Evolutionary conservation across 176 grass and related monocot species (phyloP).

Genomic region (bread wheat (Triticum aestivum)): DNA sequence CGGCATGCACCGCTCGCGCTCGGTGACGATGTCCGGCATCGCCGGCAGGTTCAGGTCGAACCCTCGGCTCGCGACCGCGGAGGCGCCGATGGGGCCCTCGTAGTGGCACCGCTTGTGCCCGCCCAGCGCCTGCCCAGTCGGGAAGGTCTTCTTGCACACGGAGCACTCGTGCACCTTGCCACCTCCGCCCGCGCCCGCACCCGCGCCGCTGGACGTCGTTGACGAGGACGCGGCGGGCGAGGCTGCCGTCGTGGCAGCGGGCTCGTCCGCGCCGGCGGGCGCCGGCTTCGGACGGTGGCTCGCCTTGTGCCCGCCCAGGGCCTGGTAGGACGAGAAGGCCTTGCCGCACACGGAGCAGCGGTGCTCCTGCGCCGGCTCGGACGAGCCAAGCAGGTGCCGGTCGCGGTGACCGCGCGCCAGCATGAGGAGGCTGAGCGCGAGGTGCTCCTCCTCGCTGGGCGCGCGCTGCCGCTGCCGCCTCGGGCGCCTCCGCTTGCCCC

Average conservation of each 20-base stretch:
- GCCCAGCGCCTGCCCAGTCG: slow-evolving; percentile 66
- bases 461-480: slow-evolving; percentile 33
- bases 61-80: neutral
- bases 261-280: neutral
- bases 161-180: slow-evolving; percentile 62
- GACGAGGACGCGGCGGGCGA: slow-evolving; percentile 27
- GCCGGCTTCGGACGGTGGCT: slow-evolving; percentile 50
- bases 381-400: neutral
- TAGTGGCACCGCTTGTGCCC: slow-evolving; percentile 84
- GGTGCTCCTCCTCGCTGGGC: slow-evolving; percentile 65
- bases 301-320: slow-evolving; percentile 69
- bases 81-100: slow-evolving; percentile 31
- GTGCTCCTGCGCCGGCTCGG: neutral
- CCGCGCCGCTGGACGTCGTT: neutral
- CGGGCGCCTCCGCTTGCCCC: slow-evolving; percentile 60
- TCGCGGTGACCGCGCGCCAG: slow-evolving; percentile 48
- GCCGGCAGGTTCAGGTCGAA: slow-evolving; percentile 74
- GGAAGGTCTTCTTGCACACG: slow-evolving; percentile 66
- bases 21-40: slow-evolving; percentile 34
- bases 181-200: neutral
- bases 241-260: neutral
- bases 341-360: slow-evolving; percentile 73
- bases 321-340: slow-evolving; percentile 66
- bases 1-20: slow-evolving; percentile 13
- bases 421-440: slow-evolving; percentile 80